Base-by-base conservation (phyloP, 306 rosid species). In the Quercus mongolica region DNA sequence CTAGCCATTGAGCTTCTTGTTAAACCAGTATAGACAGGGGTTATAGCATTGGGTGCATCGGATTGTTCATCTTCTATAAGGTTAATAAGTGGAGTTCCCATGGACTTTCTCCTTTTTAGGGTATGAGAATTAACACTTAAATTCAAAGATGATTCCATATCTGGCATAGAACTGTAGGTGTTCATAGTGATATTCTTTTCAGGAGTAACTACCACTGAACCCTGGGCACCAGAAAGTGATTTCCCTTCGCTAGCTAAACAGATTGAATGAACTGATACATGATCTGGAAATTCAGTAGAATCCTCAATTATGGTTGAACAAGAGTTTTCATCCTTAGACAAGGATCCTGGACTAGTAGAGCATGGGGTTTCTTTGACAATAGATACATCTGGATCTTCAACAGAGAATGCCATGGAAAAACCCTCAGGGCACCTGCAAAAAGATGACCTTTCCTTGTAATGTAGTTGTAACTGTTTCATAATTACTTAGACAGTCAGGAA, bases 41-140 rank as follows among this genome's bases (percentile, higher is more conserved):
- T 78, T 77, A 83, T 73, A 54, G 87, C 88, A 81, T 87, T 68
- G 61, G 82, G 76, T 70, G 78, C 69, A 63, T 62, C 78, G 70
- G 56, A 74, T 73, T 87, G 83, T 79, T 86, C 88, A 61, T 83
- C 91, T 78, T 82, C 84, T 33, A 56, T 14, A 71, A 85, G 91
- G 84, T 83, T 82, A 52, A 70, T 74, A 76, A 79, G 77, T 1
- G 87, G 79, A 76, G 85, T 38, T 79, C 63, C 77, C 61, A 78
- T 62, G 74, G 88, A 55, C 85, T 85, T 91, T 85, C 97, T 92
- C 74, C 90, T 88, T 86, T 92, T 94, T 49, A 81, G 94, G 70
- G 81, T 73, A 80, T 89, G 90, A 81, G 99, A 94, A 86, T 92
- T 92, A 67, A 92, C 97, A 86, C 98, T 94, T 85, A 74, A 72